Base-by-base conservation (phyloP, 768 basidiomycete species). In the Strobilomyces confusus region DNA sequence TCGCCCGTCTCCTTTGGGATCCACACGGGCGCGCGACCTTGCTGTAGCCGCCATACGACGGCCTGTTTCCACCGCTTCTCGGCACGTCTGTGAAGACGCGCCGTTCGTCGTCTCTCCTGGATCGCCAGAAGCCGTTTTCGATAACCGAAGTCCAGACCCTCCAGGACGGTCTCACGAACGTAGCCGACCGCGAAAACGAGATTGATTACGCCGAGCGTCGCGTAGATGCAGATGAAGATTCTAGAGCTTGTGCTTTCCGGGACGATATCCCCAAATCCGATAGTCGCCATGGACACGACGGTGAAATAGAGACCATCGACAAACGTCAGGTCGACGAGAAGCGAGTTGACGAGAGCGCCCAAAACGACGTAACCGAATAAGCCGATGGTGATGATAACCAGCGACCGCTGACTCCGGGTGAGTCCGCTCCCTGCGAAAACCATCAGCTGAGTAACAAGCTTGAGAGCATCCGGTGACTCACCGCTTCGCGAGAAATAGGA, bases 241-340 rank as follows among this genome's bases (percentile, higher is more conserved):
- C 82, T 82, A 4, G 80, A 72, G 1, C 75, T 76, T 4, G 80
- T 70, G 2, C 74, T 71, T 3, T 41, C 48, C 3, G 88, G 87
- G 11, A 72, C 65, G 49, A 90, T 84, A 62, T 92, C 89, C n/a
- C 89, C 89, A 62, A 90, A 89, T 68, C 80, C 81, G 14, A 84
- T 76, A 8, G 82, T 86, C 65, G 90, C 86, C 54, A 92, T 85
- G 5, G 86, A 78, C 17, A 82, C 81, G 36, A 89, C 76, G 9
- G 84, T 81, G 62, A 90, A 91, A 64, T 90, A 92, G n/a, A 92
- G 73, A 1, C 82, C 84, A 63, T 89, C 74, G 59, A 91, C 77
- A 65, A 88, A 93, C 19, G 74, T 67, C 30, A 88, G 75, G 4
- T 76, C 49, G 22, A 74, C 61, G 41, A 85, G 67, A 52, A 81